Evolutionary conservation across 75 land plant genomes (phyloP), one percentile per base, ranked within the genome.

Genomic region (Gnetum montanum): DNA sequence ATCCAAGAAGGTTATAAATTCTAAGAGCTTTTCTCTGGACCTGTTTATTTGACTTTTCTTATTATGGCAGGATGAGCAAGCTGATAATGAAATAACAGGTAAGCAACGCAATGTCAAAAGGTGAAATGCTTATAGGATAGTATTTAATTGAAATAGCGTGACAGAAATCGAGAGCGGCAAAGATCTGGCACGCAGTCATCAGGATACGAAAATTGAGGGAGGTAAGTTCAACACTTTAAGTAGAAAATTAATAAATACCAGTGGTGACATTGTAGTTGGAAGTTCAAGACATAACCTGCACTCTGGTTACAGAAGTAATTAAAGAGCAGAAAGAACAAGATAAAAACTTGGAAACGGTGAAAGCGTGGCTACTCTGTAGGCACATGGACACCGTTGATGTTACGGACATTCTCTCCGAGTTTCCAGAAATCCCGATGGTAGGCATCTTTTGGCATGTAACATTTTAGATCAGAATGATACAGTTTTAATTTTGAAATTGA

Each of bases 381-480:
- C 78, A 74, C 45, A 33, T 54, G 12, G 68, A 69, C 24, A 74
- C 59, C 26, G 37, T 88, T 30, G 79, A 84, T 49, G 61, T 84
- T 18, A 56, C 77, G 34, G 81, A 77, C 50, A 57, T 88, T 54
- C 74, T 88, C 19, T 71, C 82, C 18, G 72, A 78, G 43, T 88
- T 88, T 43, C 81, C 84, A 46, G 76, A 80, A 19, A 72, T 88
- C 28, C 81, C 89, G 40, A 51, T 69, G 76, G 93, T 88, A 88
- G 58, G 38, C 3, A 22, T 10, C 7, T 12, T 8, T n/a, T n/a
- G n/a, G n/a, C n/a, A n/a, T n/a, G n/a, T n/a, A n/a, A n/a, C n/a
- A n/a, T n/a, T 43, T 35, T 15, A 13, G 4, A 4, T 58, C 8
- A 38, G n/a, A 7, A 13, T 36, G 5, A 30, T 34, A 5, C 49